Evolutionary conservation across 192 early-diverging fungal genomes (phyloP).

Genomic region (Spinellus fusiger): DNA sequence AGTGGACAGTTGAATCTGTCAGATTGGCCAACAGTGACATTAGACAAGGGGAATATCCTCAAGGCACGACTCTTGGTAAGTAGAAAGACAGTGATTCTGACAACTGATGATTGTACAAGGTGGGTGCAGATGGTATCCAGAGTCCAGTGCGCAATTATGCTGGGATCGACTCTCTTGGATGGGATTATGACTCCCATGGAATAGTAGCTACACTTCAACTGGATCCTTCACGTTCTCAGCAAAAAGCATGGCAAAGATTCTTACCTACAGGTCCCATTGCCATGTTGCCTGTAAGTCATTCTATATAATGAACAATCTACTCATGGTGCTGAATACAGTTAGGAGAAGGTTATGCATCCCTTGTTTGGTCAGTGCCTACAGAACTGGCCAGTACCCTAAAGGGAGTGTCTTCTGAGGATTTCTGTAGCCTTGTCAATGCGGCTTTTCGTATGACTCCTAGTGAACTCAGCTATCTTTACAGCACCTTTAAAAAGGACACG

Average conservation of each 20-base stretch:
- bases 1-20: slow-evolving; percentile 23
- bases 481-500: slow-evolving; percentile 42
- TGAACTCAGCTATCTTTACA: slow-evolving; percentile 70
- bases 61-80: slow-evolving; percentile 67
- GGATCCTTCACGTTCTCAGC: slow-evolving; percentile 38
- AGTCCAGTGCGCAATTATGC: slow-evolving; percentile 82
- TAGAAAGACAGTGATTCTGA: neutral
- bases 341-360: slow-evolving; percentile 53
- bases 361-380: slow-evolving; percentile 87
- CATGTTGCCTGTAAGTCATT: slow-evolving; percentile 71
- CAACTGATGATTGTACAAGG: slow-evolving; percentile 19
- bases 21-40: slow-evolving; percentile 71
- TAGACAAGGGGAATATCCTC: slow-evolving; percentile 61
- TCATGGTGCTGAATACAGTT: slow-evolving; percentile 36
- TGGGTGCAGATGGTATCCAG: slow-evolving; percentile 88
- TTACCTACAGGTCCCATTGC: slow-evolving; percentile 92
- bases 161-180: slow-evolving; percentile 75
- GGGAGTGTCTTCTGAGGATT: slow-evolving; percentile 52
- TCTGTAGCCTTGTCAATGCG: slow-evolving; percentile 71
- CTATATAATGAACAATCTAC: neutral
- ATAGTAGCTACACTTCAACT: slow-evolving; percentile 82
- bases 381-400: slow-evolving; percentile 58
- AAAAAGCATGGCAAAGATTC: slow-evolving; percentile 91
- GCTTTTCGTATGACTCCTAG: slow-evolving; percentile 66
- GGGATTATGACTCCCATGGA: slow-evolving; percentile 82